Conservation (phyloP, 2,329 filamentous ascomycete species). For the Fusarium sublunatum region DNA sequence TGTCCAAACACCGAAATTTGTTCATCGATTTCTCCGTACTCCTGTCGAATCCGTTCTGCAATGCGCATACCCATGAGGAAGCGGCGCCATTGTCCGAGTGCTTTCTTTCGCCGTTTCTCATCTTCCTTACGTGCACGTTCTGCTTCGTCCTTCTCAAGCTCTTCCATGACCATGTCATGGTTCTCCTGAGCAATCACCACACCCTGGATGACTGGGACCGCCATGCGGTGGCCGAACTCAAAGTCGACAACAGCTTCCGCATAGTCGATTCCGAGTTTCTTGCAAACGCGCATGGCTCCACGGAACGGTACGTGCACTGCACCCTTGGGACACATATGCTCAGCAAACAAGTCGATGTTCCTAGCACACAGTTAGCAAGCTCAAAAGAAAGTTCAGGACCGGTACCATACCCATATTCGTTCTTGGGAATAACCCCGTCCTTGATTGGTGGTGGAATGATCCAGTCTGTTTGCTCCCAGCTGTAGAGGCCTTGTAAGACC, state of each 20-base stretch:
- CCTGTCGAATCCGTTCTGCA: slow-evolving; percentile 77
- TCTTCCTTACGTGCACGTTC: slow-evolving; percentile 83
- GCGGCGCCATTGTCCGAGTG: slow-evolving; percentile 83
- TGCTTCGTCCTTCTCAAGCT: slow-evolving; percentile 80
- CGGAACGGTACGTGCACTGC: slow-evolving; percentile 85
- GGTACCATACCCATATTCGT: slow-evolving; percentile 75
- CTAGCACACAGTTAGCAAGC: slow-evolving; percentile 46
- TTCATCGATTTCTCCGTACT: slow-evolving; percentile 75
- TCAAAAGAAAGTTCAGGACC: not conserved
- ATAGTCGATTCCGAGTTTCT: slow-evolving; percentile 84
- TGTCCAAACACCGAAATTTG: slow-evolving; percentile 67
- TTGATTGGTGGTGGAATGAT: slow-evolving; percentile 90
- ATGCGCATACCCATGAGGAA: slow-evolving; percentile 89
- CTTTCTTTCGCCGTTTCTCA: slow-evolving; percentile 80
- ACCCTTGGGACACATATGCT: slow-evolving; percentile 88
- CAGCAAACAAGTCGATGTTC: slow-evolving; percentile 95
- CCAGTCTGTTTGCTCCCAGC: slow-evolving; percentile 88
- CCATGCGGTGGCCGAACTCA: slow-evolving; percentile 94
- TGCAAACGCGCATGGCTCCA: slow-evolving; percentile 82
- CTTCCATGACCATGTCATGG: slow-evolving; percentile 77
- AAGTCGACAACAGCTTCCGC: slow-evolving; percentile 97
- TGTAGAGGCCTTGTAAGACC: slow-evolving; percentile 86
- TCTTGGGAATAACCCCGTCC: slow-evolving; percentile 90
- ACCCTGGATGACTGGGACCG: slow-evolving; percentile 89
- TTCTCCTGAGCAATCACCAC: slow-evolving; percentile 89